Evolutionary conservation across 2,329 filamentous ascomycete species (phyloP), one percentile per base, ranked within the genome.

Genomic region (Ascochyta fabae): DNA sequence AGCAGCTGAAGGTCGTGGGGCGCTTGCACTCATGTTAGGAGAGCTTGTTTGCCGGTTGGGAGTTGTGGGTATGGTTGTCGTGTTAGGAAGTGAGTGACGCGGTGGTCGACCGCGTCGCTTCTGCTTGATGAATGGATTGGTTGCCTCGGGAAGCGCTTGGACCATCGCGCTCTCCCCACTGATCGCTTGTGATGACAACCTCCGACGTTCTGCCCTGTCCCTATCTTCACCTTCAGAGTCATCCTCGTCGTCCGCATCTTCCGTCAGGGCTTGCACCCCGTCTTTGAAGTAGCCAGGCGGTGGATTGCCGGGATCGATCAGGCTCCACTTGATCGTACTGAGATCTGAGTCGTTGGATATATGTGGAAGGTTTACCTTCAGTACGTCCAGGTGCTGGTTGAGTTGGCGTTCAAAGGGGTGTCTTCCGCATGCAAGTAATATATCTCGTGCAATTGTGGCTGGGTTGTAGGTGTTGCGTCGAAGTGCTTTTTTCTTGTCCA

Each of bases 371-470:
- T 69, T 76, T 7, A 73, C 71, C 34, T 75, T 77, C 7, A 85
- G 67, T 31, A 76, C 65, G 51, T 81, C 77, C 56, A 89, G 74
- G 73, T 89, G 86, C 27, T 79, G 77, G 64, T 90, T 90, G 33
- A 90, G 71, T 2, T 78, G 73, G 24, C 80, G 74, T 70, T 86
- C 83, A 9, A 81, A 81, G 0, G 86, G 86, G 67, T 89, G 86
- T 53, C 83, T 81, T 15, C 85, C 85, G 12, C 84, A 79, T 15
- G 85, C 83, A 45, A 88, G 80, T 10, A 89, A 75, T 6, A 90
- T 79, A 67, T 88, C 86, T 46, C 85, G 77, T 4, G 86, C 86
- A 56, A 89, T 86, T 0, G 85, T 88, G 40, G 80, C 79, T 1
- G 83, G 79, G 64, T 88, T 80, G 65, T 89, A 89, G 15, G 73